Percentiles rank a stretch among this genome's conserved stretches.
Evolutionary conservation across 768 basidiomycete species (phyloP).

Genomic region (Mycena vitilis): DNA sequence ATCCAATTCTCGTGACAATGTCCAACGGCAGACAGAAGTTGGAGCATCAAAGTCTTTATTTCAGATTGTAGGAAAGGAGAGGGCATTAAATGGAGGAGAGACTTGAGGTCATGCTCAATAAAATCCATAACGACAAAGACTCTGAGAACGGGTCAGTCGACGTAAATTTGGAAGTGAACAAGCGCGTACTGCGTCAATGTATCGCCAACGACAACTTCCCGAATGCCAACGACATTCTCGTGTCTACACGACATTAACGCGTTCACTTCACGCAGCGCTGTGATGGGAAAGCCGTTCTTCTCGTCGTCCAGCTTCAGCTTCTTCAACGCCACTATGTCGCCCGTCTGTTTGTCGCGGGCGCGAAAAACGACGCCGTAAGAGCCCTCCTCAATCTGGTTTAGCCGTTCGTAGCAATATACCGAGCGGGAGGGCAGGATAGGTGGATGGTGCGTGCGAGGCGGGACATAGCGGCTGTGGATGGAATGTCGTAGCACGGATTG

Average conservation of each 20-base stretch:
- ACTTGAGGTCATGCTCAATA: slow-evolving; percentile 99
- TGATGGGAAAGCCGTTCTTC: slow-evolving; percentile 98
- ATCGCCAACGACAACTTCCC: slow-evolving; percentile 98
- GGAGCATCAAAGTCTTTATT: slow-evolving; percentile 96
- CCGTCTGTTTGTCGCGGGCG: slow-evolving; percentile 94
- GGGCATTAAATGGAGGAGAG: slow-evolving; percentile 94
- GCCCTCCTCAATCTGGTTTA: slow-evolving; percentile 99
- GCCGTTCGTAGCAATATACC: slow-evolving; percentile 91
- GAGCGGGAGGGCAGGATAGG: slow-evolving; percentile 88
- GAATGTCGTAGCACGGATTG: slow-evolving; percentile 35
- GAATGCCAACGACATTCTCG: slow-evolving; percentile 96
- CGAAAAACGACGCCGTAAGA: slow-evolving; percentile 98
- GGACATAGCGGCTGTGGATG: slow-evolving; percentile 76
- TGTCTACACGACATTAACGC: slow-evolving; percentile 96
- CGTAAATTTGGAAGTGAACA: slow-evolving; percentile 37
- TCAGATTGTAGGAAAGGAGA: slow-evolving; percentile 97
- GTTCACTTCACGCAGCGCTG: slow-evolving; percentile 93
- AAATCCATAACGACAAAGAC: slow-evolving; percentile 99
- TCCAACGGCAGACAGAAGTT: slow-evolving; percentile 91
- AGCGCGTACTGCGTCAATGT: slow-evolving; percentile 94
- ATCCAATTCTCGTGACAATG: slow-evolving; percentile 99
- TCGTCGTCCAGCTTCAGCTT: slow-evolving; percentile 99
- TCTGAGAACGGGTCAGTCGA: slow-evolving; percentile 56
- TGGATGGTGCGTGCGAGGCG: slow-evolving; percentile 81
- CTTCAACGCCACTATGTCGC: slow-evolving; percentile 96